These are phyloP conservation scores for Ceratocystis ficicola DNA, from an alignment of 2,329 filamentous ascomycete species.

Conservation along the genomic window DNA sequence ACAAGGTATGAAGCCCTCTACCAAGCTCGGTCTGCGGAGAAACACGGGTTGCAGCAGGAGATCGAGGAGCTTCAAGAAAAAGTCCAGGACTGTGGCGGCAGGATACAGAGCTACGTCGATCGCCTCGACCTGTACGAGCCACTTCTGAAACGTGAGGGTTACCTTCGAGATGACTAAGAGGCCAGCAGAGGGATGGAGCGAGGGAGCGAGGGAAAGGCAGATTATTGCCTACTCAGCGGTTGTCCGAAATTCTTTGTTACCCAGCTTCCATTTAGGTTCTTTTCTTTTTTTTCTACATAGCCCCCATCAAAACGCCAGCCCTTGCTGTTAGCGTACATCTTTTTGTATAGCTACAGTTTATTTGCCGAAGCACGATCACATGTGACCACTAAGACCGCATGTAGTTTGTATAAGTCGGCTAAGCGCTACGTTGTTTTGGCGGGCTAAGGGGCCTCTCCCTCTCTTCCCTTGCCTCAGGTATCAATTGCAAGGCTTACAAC, in stretches of 20 bases:
- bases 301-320: neutral
- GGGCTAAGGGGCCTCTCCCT: neutral
- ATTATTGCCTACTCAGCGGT: too few species aligned
- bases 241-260: too few species aligned
- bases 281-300: neutral
- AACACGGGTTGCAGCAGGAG: conserved; percentile 17
- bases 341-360: too few species aligned
- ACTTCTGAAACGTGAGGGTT: conserved; percentile 25
- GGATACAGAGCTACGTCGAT: conserved; percentile 22
- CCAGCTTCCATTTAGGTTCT: neutral
- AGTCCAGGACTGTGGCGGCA: conserved; percentile 18
- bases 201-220: neutral
- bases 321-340: neutral
- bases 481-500: too few species aligned
- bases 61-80: conserved; percentile 20
- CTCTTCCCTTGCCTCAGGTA: too few species aligned
- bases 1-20: conserved; percentile 24
- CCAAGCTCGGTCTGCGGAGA: conserved; percentile 14
- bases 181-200: neutral
- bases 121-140: conserved; percentile 24
- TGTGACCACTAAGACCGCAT: neutral
- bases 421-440: neutral
- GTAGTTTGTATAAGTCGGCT: too few species aligned
- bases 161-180: conserved; percentile 14
- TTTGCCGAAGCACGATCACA: too few species aligned